Evolutionary conservation across 768 basidiomycete genomes (phyloP), one percentile per base, ranked within the genome.

Genomic region (Leccinum truebloodii): DNA sequence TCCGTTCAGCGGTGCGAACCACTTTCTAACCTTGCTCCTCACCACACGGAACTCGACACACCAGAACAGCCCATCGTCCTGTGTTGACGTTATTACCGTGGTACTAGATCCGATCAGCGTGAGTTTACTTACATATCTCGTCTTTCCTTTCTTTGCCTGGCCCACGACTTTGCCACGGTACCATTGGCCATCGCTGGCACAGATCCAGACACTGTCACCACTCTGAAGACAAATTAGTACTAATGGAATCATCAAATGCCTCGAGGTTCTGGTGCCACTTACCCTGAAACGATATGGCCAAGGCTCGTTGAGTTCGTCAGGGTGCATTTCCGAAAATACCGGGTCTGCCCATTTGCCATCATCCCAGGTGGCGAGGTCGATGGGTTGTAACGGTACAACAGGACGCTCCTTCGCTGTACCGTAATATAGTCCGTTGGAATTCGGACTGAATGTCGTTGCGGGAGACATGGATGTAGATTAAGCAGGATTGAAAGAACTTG

Each of bases 1-100:
- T 18, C 86, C 87, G 57, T 87, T 83, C 53, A 85, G 73, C 6
- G 87, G 86, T 2, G 86, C 80, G 67, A 85, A 83, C 68, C 83
- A 85, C 69, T 83, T 86, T 35, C 86, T 81, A 34, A 84, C 68
- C 57, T 79, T 79, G 35, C 35, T 58, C 20, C 28, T 30, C 68
- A 52, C 72, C 52, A 77, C 73, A 12, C 18, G 6, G 59, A 82
- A 86, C 52, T 79, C 70, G 34, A 83, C 85, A 16, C 80, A 80
- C 70, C 83, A 88, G 63, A 79, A 84, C 22, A 85, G 69, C 24
- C 83, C 83, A 32, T 80, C 73, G 46, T 77, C 74, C 82, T 86
- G 65, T 56, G 46, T 50, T 55, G 44, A 32, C n/a, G 35, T 58
- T n/a, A 32, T 53, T 14, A 34, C 24, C 6, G 37, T 37, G 28